Evolutionary conservation across 257 asterid species (phyloP), one percentile per base, ranked within the genome.

Genomic region (Salvia rosmarinus): DNA sequence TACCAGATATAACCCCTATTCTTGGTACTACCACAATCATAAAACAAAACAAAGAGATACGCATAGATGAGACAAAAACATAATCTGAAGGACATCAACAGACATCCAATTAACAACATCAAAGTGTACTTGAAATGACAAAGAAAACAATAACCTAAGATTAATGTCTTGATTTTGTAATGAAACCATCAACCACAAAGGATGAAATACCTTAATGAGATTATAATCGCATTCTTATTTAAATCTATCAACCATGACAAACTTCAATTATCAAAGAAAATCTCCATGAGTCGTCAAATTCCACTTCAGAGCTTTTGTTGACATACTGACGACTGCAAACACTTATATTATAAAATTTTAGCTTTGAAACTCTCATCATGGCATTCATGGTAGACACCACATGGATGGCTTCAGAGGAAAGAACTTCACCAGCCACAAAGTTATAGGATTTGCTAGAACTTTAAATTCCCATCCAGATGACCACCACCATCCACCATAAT

Each of bases 371-470:
- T 75, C 81, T 61, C 79, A 76, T 62, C 82, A 65, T 70, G 83
- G 81, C 79, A 61, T 73, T 68, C 72, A 69, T 3, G 68, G 85
- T 80, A 77, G 79, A 75, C 44, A 67, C 78, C 75, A 80, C 80
- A 42, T 42, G 5, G 37, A 73, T 58, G 67, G 78, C 82, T 71
- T 65, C 71, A 47, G 44, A 67, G 58, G 71, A 65, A 72, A 54
- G 75, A 71, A 76, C 75, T 75, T 72, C 79, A 71, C 81, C 76
- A 75, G 83, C 84, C 82, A 79, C 42, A 68, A 77, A 73, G 55
- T 55, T 65, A 64, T 25, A 61, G 21, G 71, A 76, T 64, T 79
- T 81, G 78, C 72, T 56, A 77, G 74, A 70, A 75, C 76, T 82
- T 65, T 68, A 64, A 60, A 66, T 42, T 78, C 81, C 51, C 81